Percentiles rank a stretch among this genome's conserved stretches.
phyloP scores from a whole-genome alignment of 257 asterid genomes.

The Penstemon newberryi region DNA sequence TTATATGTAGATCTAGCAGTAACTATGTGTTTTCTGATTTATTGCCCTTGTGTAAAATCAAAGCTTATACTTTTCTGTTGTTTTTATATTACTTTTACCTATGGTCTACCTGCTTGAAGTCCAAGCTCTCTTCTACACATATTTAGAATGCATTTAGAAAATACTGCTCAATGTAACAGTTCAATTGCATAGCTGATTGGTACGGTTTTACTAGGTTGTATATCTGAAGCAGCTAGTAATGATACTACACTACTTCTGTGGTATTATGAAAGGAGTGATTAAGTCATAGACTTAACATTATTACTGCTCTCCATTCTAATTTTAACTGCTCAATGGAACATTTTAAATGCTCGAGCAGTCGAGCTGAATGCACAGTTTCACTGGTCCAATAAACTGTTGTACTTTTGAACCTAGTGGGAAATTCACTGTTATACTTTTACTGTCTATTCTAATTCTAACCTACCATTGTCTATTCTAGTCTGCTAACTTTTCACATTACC shows the following conservation, averaged over 20 bases:
- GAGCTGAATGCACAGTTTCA: no score
- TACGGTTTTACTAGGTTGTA: conserved; percentile 12
- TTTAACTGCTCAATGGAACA: no score
- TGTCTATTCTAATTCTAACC: not conserved
- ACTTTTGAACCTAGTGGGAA: no score
- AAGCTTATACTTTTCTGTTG: not conserved
- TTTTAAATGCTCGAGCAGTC: no score
- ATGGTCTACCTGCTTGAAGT: conserved; percentile 13
- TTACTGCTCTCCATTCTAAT: not conserved
- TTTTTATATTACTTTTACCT: not conserved
- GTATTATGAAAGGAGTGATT: not conserved
- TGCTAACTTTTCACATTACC: conserved; percentile 4
- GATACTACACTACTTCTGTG: not conserved
- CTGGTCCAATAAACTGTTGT: no score
- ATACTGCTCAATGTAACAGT: conserved; percentile 11
- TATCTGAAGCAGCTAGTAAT: conserved; percentile 10
- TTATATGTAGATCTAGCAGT: conserved; percentile 3
- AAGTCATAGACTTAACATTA: conserved; percentile 2
- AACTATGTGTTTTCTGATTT: conserved; percentile 1
- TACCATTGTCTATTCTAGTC: not conserved
- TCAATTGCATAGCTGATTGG: conserved; percentile 10
- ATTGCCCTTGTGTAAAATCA: not conserved
- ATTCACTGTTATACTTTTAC: no score
- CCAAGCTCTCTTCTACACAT: conserved; percentile 9
- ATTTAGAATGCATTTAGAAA: conserved; percentile 2